phyloP scores from a whole-genome alignment of 2,329 filamentous ascomycete species.

The Monilinia fructicola region DNA sequence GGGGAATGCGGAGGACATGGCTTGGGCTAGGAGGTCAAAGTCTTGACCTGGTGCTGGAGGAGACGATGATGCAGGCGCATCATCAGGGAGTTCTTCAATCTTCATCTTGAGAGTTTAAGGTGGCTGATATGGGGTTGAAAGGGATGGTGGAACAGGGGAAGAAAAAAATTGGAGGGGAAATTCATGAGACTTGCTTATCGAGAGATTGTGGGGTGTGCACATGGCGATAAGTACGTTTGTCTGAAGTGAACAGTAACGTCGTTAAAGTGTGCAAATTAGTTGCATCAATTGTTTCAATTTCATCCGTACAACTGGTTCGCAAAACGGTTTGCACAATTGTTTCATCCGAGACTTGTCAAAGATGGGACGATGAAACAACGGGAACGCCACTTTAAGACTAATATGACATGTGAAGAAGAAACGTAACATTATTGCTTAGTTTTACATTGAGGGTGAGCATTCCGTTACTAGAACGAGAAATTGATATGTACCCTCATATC shows the following conservation, averaged over 20 bases:
- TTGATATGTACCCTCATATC: slow-evolving; percentile 7
- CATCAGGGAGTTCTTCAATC: slow-evolving; percentile 35
- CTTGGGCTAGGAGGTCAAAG: slow-evolving; percentile 37
- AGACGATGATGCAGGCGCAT: slow-evolving; percentile 26
- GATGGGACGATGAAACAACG: slow-evolving; percentile 13
- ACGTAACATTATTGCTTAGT: slow-evolving; percentile 9
- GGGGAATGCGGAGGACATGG: slow-evolving; percentile 31
- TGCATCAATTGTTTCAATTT: slow-evolving; percentile 9
- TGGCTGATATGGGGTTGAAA: background rate
- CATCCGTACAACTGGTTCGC: slow-evolving; percentile 14
- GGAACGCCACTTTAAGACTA: background rate
- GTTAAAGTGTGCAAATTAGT: background rate
- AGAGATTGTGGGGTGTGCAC: slow-evolving; percentile 10
- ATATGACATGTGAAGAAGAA: slow-evolving; percentile 11
- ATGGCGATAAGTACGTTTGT: slow-evolving; percentile 22
- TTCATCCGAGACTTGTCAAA: slow-evolving; percentile 18
- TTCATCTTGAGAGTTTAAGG: slow-evolving; percentile 32
- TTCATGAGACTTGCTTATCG: slow-evolving; percentile 18
- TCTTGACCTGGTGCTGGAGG: slow-evolving; percentile 13
- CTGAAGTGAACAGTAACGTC: background rate
- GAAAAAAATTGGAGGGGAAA: slow-evolving; percentile 26
- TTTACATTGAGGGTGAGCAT: slow-evolving; percentile 11
- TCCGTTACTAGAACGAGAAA: slow-evolving; percentile 13
- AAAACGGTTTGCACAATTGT: slow-evolving; percentile 18
- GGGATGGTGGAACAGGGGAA: slow-evolving; percentile 2